These are phyloP conservation scores for Calycina herbarum DNA, from an alignment of 2,329 filamentous ascomycete genomes.

Conservation along the genomic window DNA sequence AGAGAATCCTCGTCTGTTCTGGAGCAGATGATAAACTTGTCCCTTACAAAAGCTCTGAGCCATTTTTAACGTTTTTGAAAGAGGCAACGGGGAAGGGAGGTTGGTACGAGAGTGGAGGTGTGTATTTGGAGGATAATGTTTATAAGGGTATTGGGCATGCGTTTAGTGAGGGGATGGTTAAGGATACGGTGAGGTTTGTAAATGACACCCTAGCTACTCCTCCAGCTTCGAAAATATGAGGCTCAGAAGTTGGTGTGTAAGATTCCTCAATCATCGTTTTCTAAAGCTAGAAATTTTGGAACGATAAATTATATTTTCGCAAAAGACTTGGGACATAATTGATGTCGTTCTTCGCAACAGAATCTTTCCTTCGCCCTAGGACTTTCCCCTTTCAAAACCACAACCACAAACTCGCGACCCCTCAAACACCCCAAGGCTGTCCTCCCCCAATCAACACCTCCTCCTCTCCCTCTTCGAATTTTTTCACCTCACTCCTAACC, in stretches of 20 bases:
- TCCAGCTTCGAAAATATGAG: conserved; percentile 27
- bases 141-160: conserved; percentile 69
- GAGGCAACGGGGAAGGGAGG: conserved; percentile 43
- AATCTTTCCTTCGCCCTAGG: neutral
- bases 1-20: conserved; percentile 64
- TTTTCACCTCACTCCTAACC: conserved; percentile 19
- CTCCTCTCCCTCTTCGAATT: conserved; percentile 14
- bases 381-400: neutral
- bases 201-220: conserved; percentile 38
- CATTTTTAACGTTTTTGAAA: conserved; percentile 64
- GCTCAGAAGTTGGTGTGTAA: neutral
- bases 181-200: conserved; percentile 65
- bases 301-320: too few species aligned
- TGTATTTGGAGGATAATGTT: conserved; percentile 63
- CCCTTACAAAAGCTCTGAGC: conserved; percentile 60
- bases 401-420: neutral
- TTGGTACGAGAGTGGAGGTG: conserved; percentile 55
- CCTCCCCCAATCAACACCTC: conserved; percentile 22
- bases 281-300: too few species aligned
- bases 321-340: neutral
- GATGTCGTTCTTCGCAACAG: neutral
- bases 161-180: conserved; percentile 68
- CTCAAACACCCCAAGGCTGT: conserved; percentile 29
- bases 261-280: too few species aligned
- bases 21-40: conserved; percentile 72